These are phyloP conservation scores for Amoebophrya sp. DNA, from an alignment of 169 alveolate species.

Conservation along the genomic window DNA sequence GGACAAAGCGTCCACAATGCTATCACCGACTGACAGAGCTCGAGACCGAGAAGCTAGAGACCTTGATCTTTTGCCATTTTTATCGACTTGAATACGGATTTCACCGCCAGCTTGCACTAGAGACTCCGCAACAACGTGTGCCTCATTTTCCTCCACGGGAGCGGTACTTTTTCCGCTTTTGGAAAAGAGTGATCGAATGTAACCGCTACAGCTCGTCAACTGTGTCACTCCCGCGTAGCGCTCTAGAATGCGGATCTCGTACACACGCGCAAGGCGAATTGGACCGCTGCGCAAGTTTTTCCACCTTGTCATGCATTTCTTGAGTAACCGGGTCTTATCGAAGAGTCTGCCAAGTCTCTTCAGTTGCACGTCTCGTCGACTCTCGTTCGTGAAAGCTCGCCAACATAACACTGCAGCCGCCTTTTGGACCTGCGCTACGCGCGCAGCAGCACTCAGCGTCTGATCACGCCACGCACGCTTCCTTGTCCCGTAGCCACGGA, in stretches of 20 bases:
- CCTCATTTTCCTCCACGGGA: too few relatives aligned
- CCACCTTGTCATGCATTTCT: background rate
- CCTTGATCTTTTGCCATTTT: too few relatives aligned
- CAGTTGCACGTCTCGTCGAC: background rate
- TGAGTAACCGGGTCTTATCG: background rate
- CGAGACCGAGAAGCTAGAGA: too few relatives aligned
- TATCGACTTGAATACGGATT: too few relatives aligned
- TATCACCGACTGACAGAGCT: too few relatives aligned
- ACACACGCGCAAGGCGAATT: background rate
- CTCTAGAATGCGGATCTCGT: background rate
- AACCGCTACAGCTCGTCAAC: too few relatives aligned
- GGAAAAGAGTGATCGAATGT: too few relatives aligned
- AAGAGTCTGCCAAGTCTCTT: background rate
- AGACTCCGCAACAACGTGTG: too few relatives aligned
- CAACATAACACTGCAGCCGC: background rate
- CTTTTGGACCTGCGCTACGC: background rate
- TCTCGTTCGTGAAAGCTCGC: background rate
- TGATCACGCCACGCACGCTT: background rate
- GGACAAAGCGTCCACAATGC: too few relatives aligned
- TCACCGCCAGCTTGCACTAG: too few relatives aligned
- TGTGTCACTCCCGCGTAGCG: background rate
- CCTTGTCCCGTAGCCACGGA: background rate
- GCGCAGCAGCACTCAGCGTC: background rate
- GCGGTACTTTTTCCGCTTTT: too few relatives aligned
- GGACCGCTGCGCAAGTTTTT: background rate